A percentile compares a stretch with the other conserved stretches of the same genome.
Evolutionary conservation across 2,329 filamentous ascomycete genomes (phyloP).

Genomic region (Microdochium bolleyi): DNA sequence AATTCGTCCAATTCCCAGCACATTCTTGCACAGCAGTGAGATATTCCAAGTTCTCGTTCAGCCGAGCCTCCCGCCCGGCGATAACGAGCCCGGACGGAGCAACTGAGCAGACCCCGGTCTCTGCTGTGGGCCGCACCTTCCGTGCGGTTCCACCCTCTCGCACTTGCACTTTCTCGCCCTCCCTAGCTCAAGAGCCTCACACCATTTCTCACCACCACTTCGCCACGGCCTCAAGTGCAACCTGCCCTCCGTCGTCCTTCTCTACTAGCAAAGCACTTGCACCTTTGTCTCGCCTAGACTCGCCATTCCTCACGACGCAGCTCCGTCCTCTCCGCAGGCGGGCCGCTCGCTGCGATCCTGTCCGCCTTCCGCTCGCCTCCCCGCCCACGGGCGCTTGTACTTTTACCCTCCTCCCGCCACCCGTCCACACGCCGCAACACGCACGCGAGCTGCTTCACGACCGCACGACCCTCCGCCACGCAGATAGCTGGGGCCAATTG

Average conservation of each 20-base stretch:
- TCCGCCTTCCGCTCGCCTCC: neutral
- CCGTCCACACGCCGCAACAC: neutral
- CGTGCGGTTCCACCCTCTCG: neutral
- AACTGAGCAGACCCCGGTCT: neutral
- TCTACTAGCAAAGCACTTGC: too few species aligned
- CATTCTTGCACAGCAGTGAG: too few species aligned
- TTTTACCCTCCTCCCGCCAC: neutral
- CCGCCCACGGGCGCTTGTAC: neutral
- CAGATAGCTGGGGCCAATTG: too few species aligned
- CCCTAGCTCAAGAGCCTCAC: neutral
- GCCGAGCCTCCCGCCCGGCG: neutral
- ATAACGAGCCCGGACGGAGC: neutral
- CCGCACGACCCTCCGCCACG: too few species aligned
- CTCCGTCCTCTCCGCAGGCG: neutral
- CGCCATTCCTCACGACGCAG: neutral
- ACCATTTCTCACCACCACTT: neutral
- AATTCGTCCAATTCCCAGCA: neutral
- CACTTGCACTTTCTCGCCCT: neutral
- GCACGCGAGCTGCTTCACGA: too few species aligned
- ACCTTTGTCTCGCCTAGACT: neutral
- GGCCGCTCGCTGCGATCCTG: neutral
- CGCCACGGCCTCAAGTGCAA: neutral
- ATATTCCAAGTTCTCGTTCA: too few species aligned
- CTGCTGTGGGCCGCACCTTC: neutral
- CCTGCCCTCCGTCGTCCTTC: too few species aligned